Conservation (phyloP, 306 rosid genomes). For the Albizia julibrissin region DNA sequence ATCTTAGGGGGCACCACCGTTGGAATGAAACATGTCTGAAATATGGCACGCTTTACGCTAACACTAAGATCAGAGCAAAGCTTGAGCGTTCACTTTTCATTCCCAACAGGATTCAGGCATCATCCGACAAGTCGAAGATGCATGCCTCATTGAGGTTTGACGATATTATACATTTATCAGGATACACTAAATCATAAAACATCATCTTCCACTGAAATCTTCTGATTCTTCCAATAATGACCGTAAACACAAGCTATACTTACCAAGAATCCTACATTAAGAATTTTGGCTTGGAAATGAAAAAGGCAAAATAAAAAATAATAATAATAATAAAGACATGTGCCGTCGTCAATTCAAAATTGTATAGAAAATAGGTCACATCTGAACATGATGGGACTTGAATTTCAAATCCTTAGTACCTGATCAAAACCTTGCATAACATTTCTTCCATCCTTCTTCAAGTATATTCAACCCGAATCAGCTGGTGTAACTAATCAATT, state of each 20-base stretch:
- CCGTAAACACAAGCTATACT: slow-evolving; percentile 14
- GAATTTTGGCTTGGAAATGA: slow-evolving; percentile 41
- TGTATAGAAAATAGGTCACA: slow-evolving; percentile 75
- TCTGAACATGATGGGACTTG: slow-evolving; percentile 43
- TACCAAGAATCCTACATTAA: slow-evolving; percentile 12
- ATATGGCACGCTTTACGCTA: too few species aligned
- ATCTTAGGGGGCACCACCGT: neutral
- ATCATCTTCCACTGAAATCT: slow-evolving; percentile 4
- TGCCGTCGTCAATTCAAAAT: slow-evolving; percentile 64
- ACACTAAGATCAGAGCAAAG: neutral
- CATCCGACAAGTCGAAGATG: neutral
- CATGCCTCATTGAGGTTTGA: neutral
- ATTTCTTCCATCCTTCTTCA: slow-evolving; percentile 36
- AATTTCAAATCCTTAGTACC: slow-evolving; percentile 55
- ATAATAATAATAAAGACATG: slow-evolving; percentile 40
- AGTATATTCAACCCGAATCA: slow-evolving; percentile 28
- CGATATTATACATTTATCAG: slow-evolving; percentile 20
- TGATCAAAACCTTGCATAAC: slow-evolving; percentile 54
- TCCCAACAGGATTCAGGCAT: neutral
- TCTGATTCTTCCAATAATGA: neutral
- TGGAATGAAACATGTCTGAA: neutral
- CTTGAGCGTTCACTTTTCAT: neutral
- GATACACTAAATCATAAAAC: neutral
- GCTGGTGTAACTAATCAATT: slow-evolving; percentile 60
- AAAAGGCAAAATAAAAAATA: neutral